Evolutionary conservation across 108 stramenopile genomes (phyloP), one percentile per base, ranked within the genome.

Genomic region (Asterionellopsis glacialis): DNA sequence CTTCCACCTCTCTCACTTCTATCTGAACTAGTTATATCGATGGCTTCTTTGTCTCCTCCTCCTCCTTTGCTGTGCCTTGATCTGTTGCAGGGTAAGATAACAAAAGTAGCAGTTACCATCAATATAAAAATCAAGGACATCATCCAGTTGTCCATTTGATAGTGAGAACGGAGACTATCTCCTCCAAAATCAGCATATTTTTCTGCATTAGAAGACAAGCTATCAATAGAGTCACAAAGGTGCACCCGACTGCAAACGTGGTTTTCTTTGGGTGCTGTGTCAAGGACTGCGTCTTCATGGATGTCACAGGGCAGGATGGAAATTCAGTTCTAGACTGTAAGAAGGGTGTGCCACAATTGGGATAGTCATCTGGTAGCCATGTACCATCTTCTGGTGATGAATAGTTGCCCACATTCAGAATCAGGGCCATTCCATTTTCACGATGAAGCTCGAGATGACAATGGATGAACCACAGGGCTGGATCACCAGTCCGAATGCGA

Each of bases 391-490:
- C 13, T 44, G 61, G 67, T 11, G 61, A 40, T 24, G 16, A 55
- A 40, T 63, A 63, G 25, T 63, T 18, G 1, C 62, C 68, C 9
- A 69, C 45, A 56, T 56, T 69, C 24, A 64, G 14, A 3, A 69
- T 52, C 14, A 69, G 63, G n/a, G 62, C 52, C 39, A 69, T 57
- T 28, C 68, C 68, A 48, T 63, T 54, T 21, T 47, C 43, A 14
- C 43, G 18, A 28, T 69, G 68, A 45, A 55, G 16, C 41, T 69
- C 68, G 45, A 63, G 48, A n/a, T 69, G 61, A 15, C 62, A 60
- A 40, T 41, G 26, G 11, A 28, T 61, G 4, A 69, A 52, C 68
- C 68, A 63, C 16, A 69, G 27, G 26, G 60, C 68, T 63, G 25
- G 61, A 7, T 45, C 26, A 22, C 39, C 13, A 19, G 68, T 52